phyloP scores from a whole-genome alignment of 495 filamentous ascomycete species.

The Aspergillus diversus region DNA sequence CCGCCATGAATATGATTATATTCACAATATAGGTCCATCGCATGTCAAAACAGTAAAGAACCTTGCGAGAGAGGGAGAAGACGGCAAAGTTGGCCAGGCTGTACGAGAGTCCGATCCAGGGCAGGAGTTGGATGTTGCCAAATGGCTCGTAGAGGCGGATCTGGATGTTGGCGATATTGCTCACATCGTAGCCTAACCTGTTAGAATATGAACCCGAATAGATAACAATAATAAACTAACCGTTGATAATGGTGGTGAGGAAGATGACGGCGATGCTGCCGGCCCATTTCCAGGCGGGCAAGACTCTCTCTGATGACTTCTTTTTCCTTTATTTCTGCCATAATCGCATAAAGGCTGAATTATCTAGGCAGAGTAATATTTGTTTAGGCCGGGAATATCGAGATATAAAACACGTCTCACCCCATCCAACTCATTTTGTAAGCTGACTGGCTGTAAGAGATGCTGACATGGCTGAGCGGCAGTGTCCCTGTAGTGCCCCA shows the following conservation, averaged over 20 bases:
- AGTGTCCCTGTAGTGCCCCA: too few species aligned
- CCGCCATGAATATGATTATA: slow-evolving; percentile 35
- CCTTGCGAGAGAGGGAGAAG: slow-evolving; percentile 16
- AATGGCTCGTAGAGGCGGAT: slow-evolving; percentile 19
- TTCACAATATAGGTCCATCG: slow-evolving; percentile 34
- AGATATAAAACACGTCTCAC: too few species aligned
- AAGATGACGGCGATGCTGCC: slow-evolving; percentile 16
- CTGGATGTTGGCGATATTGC: slow-evolving; percentile 25
- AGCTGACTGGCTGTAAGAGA: too few species aligned
- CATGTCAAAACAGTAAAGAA: slow-evolving; percentile 31
- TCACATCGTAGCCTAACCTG: slow-evolving; percentile 20
- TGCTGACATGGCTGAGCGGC: too few species aligned
- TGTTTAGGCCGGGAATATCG: too few species aligned
- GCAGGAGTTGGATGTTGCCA: slow-evolving; percentile 22
- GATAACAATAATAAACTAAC: neutral
- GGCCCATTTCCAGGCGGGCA: slow-evolving; percentile 18
- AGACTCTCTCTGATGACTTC: neutral
- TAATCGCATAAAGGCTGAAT: too few species aligned
- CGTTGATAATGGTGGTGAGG: slow-evolving; percentile 17
- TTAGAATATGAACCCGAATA: neutral
- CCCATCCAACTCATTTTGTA: too few species aligned
- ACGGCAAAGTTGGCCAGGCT: slow-evolving; percentile 19
- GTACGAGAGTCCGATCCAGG: slow-evolving; percentile 22
- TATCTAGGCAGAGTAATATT: too few species aligned
- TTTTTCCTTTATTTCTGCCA: too few species aligned